Base-by-base conservation (phyloP, 768 basidiomycete genomes). In the Cyathus striatus region DNA sequence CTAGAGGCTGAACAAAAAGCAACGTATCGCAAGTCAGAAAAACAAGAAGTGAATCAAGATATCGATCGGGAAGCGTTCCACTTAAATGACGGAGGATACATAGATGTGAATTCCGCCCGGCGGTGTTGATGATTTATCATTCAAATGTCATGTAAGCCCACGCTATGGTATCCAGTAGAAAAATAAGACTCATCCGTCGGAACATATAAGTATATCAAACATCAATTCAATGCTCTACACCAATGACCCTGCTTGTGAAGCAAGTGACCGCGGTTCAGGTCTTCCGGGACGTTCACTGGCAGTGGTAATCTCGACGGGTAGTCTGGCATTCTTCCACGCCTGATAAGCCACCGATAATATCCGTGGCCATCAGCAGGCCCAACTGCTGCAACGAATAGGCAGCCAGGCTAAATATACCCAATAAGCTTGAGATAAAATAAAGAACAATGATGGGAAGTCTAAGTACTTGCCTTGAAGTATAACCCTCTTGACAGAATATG, bases 401-500 rank as follows among this genome's bases (percentile, higher is more conserved):
- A 2, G 87, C 88, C 26, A 90, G 69, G 52, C 83, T 85, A 34
- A 1, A 6, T 13, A 42, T 24, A n/a, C n/a, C n/a, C n/a, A 22
- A 16, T 14, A 23, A 6, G 17, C 35, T 27, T 38, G 14, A 27
- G 45, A 30, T 22, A 22, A 6, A 5, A 16, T 14, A 22, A 18
- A 13, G 24, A 38, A 21, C 20, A 9, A 18, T 23, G 18, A 14
- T 6, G 43, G 14, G 17, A 22, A 42, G 7, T 46, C 35, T 41
- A 20, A 32, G 14, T 22, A 51, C 54, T n/a, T 45, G 67, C 70
- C 67, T 69, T 14, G 80, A 83, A 13, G 84, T 72, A 54, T 79
- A 75, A 2, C 88, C 85, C 39, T 86, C 85, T 55, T 83, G 78
- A 58, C 83, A 86, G 51, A 89, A 79, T 7, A 90, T 61, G 48